phyloP scores from a whole-genome alignment of 805 yeast species.

The Candida schatavii region DNA sequence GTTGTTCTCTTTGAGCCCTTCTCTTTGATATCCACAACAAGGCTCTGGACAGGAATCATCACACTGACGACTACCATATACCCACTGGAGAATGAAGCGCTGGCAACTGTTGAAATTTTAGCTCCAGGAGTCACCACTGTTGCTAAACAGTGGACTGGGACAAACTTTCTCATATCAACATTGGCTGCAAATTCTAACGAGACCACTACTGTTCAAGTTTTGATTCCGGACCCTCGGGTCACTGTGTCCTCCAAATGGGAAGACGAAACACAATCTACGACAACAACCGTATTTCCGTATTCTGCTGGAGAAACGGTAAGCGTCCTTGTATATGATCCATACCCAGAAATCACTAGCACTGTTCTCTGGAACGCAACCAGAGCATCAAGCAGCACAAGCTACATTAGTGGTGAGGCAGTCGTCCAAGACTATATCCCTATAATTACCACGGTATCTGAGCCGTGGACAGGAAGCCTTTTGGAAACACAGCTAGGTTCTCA shows the following conservation, averaged over 20 bases:
- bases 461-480: background rate
- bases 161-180: background rate
- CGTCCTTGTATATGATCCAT: background rate
- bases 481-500: background rate
- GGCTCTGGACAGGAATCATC: background rate
- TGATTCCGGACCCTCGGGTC: background rate
- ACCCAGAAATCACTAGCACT: background rate
- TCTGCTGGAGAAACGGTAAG: background rate
- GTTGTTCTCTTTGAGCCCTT: background rate
- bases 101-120: background rate
- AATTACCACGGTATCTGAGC: background rate
- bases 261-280: background rate
- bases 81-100: background rate
- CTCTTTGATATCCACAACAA: background rate
- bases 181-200: background rate
- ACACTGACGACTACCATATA: background rate
- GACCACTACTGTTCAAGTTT: background rate
- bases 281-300: background rate
- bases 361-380: background rate
- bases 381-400: background rate
- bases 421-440: background rate
- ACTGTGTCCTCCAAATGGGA: background rate
- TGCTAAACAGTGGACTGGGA: background rate
- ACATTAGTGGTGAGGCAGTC: background rate
- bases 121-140: background rate